Evolutionary conservation across 2,329 filamentous ascomycete species (phyloP).

Genomic region (Calonectria crousiana): DNA sequence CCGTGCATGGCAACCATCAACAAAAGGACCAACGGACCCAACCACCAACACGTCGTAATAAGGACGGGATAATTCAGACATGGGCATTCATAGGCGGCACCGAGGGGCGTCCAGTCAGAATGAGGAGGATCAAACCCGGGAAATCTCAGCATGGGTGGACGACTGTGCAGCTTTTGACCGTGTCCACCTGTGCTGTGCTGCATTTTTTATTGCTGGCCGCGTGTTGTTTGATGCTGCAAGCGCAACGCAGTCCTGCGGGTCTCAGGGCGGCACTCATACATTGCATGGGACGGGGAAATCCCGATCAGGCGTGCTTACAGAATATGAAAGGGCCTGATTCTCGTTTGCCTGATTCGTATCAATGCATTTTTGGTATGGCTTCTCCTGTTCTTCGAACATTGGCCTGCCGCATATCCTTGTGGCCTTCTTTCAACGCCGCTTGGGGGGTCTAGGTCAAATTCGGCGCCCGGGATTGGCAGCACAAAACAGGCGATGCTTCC

Average conservation of each 20-base stretch:
- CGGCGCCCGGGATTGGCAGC: not conserved
- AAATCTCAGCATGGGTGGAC: constrained; percentile 10
- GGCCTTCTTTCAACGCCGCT: not conserved
- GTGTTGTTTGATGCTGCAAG: constrained; percentile 4
- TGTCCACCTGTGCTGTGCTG: constrained; percentile 1
- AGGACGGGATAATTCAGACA: constrained; percentile 31
- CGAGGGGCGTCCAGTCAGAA: constrained; percentile 26
- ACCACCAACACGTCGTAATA: constrained; percentile 25
- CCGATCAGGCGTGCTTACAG: not conserved
- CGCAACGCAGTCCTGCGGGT: constrained; percentile 8
- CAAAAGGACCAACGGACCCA: constrained; percentile 26
- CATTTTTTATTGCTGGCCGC: not conserved
- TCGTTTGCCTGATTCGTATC: not conserved
- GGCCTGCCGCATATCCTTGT: not conserved
- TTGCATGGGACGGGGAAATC: constrained; percentile 9
- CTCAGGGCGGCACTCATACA: constrained; percentile 8
- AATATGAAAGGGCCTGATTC: not conserved
- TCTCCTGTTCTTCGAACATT: not conserved
- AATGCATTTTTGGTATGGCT: not conserved
- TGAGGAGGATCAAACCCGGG: not conserved
- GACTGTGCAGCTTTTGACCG: not conserved
- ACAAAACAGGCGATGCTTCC: not conserved
- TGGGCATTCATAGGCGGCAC: constrained; percentile 18
- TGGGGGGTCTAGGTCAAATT: not conserved
- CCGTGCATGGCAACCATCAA: not conserved